These are phyloP conservation scores for Platanthera zijinensis DNA, from an alignment of 106 monocot genomes.

Conservation along the genomic window DNA sequence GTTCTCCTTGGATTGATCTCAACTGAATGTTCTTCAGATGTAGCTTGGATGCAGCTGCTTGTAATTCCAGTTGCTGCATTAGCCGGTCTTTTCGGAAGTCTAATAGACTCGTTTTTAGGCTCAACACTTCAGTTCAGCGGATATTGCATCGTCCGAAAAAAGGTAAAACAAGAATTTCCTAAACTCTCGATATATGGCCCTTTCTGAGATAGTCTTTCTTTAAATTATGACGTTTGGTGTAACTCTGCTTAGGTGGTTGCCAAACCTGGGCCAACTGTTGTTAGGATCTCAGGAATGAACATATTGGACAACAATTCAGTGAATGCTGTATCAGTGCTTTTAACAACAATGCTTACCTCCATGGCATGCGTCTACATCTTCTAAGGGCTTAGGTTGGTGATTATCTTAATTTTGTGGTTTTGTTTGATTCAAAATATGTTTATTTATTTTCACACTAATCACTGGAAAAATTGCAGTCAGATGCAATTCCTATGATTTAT, in stretches of 20 bases:
- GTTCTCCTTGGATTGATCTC: conserved; percentile 51
- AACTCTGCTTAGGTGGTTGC: conserved; percentile 55
- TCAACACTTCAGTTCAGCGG: conserved; percentile 90
- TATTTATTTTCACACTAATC: neutral
- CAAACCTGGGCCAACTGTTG: conserved; percentile 63
- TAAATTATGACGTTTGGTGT: neutral
- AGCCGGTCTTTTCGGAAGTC: conserved; percentile 71
- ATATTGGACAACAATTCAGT: conserved; percentile 81
- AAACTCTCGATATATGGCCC: neutral
- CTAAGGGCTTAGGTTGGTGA: conserved; percentile 15
- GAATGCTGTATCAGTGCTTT: conserved; percentile 51
- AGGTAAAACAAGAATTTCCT: conserved; percentile 28
- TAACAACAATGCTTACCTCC: conserved; percentile 67
- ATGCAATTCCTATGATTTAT: neutral
- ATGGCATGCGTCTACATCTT: conserved; percentile 55
- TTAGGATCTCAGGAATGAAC: conserved; percentile 58
- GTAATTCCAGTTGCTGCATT: conserved; percentile 65
- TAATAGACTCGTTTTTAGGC: conserved; percentile 85
- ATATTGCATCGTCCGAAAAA: conserved; percentile 62
- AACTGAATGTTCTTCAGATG: conserved; percentile 34
- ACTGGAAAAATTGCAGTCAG: neutral
- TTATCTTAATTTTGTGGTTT: neutral
- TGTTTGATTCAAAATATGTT: too few relatives aligned
- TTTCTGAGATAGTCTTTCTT: neutral
- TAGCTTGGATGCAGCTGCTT: conserved; percentile 50